Evolutionary conservation across 352 stramenopile species (phyloP).

Genomic region (Globisporangium acanthophoron): DNA sequence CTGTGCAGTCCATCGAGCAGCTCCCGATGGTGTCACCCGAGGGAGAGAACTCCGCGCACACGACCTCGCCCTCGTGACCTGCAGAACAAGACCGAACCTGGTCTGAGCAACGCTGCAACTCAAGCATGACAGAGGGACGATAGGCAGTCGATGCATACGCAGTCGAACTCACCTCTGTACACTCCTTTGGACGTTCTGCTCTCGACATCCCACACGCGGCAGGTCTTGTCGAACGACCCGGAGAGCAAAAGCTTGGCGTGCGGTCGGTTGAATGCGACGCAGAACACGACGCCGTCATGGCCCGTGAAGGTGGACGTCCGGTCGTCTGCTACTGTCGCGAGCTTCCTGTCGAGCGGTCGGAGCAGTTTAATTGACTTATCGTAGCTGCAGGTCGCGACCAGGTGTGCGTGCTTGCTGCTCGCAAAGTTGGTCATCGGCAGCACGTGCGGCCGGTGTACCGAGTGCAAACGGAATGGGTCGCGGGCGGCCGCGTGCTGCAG

Average conservation of each 20-base stretch:
- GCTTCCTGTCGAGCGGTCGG: slow-evolving; percentile 25
- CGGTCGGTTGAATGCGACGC: slow-evolving; percentile 53
- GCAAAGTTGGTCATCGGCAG: slow-evolving; percentile 70
- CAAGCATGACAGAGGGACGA: too few species aligned
- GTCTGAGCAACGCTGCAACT: background rate
- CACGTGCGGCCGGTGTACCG: slow-evolving; percentile 43
- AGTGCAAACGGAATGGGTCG: slow-evolving; percentile 28
- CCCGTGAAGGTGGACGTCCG: slow-evolving; percentile 30
- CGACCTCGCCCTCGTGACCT: slow-evolving; percentile 58
- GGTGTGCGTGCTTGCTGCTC: slow-evolving; percentile 52
- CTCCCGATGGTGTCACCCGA: slow-evolving; percentile 43
- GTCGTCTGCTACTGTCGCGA: slow-evolving; percentile 15
- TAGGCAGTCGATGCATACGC: too few species aligned
- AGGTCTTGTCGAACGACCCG: slow-evolving; percentile 78
- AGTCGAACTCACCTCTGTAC: slow-evolving; percentile 17
- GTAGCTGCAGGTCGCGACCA: slow-evolving; percentile 69
- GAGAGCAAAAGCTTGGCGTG: slow-evolving; percentile 47
- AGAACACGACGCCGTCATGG: slow-evolving; percentile 66
- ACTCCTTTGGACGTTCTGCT: slow-evolving; percentile 25
- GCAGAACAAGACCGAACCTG: background rate
- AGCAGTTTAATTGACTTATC: slow-evolving; percentile 67
- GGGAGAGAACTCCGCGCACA: slow-evolving; percentile 37
- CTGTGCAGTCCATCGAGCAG: slow-evolving; percentile 66
- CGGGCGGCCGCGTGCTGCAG: slow-evolving; percentile 24
- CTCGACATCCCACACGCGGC: slow-evolving; percentile 57